phyloP scores from a whole-genome alignment of 2,329 filamentous ascomycete species.

The Monosporascus sp. region DNA sequence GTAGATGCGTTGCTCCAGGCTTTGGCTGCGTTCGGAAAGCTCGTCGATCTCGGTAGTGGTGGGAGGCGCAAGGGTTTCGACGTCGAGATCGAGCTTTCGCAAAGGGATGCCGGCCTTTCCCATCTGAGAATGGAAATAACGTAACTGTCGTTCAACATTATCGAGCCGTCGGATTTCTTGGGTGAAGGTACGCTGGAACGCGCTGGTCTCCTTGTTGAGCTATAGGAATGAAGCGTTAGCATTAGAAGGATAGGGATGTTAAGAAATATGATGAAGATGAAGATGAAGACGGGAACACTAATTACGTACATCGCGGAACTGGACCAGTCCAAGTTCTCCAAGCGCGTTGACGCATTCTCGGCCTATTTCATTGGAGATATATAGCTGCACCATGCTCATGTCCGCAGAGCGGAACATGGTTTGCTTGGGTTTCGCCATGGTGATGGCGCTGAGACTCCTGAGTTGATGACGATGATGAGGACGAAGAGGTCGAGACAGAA shows the following conservation, averaged over 20 bases:
- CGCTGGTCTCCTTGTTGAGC: slow-evolving; percentile 89
- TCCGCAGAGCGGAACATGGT: slow-evolving; percentile 99
- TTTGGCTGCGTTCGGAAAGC: slow-evolving; percentile 85
- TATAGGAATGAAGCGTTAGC: slow-evolving; percentile 30
- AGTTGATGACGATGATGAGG: slow-evolving; percentile 5
- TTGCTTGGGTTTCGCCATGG: slow-evolving; percentile 67
- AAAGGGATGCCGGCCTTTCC: slow-evolving; percentile 84
- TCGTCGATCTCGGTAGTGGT: slow-evolving; percentile 95
- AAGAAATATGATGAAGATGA: too few species aligned
- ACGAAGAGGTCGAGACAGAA: too few species aligned
- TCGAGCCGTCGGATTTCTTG: slow-evolving; percentile 96
- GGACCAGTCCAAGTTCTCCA: slow-evolving; percentile 91
- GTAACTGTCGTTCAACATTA: slow-evolving; percentile 95
- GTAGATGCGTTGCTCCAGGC: slow-evolving; percentile 82
- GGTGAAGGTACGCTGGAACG: slow-evolving; percentile 95
- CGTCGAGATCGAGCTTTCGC: slow-evolving; percentile 85
- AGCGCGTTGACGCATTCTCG: slow-evolving; percentile 95
- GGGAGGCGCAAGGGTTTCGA: slow-evolving; percentile 78
- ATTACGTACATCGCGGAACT: slow-evolving; percentile 88
- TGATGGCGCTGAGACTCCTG: slow-evolving; percentile 23
- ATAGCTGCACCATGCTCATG: slow-evolving; percentile 99
- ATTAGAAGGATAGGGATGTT: too few species aligned
- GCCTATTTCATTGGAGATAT: slow-evolving; percentile 98
- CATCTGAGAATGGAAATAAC: slow-evolving; percentile 97
- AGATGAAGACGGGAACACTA: not conserved